These are phyloP conservation scores for Casaregolazyma lundiana DNA, from an alignment of 1,139 yeast genomes.

Conservation along the genomic window DNA sequence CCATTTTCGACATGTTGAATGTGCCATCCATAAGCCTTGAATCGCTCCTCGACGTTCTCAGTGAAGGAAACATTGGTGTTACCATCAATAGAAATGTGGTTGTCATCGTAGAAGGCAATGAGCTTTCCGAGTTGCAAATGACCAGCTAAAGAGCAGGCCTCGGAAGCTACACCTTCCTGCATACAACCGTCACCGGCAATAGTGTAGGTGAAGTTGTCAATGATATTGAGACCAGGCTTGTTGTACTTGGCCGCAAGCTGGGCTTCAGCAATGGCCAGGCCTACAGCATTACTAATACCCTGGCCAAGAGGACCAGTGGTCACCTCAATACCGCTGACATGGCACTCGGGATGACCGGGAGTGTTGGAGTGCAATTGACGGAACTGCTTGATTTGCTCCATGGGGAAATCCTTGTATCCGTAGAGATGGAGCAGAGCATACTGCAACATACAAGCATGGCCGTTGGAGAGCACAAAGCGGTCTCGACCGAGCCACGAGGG, in stretches of 20 bases:
- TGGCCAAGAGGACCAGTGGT: conserved; percentile 99
- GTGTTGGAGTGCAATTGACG: conserved; percentile 89
- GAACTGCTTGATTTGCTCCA: conserved; percentile 86
- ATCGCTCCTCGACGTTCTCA: conserved; percentile 84
- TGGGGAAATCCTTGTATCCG: conserved; percentile 66
- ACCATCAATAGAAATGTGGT: conserved; percentile 97
- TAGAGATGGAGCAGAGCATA: conserved; percentile 81
- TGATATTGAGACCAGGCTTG: conserved; percentile 65
- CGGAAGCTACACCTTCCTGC: conserved; percentile 97
- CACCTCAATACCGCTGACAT: conserved; percentile 85
- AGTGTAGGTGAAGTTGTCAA: conserved; percentile 71
- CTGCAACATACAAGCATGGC: conserved; percentile 92
- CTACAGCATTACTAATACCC: conserved; percentile 96
- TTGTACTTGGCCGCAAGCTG: conserved; percentile 92
- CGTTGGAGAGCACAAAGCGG: conserved; percentile 91
- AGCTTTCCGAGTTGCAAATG: conserved; percentile 92
- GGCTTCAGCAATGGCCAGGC: conserved; percentile 91
- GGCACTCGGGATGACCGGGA: conserved; percentile 93
- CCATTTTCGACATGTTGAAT: conserved; percentile 73
- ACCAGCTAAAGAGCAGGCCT: conserved; percentile 94
- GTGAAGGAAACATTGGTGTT: conserved; percentile 86
- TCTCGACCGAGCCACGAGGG: conserved; percentile 94
- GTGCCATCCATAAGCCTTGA: conserved; percentile 96
- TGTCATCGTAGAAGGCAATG: conserved; percentile 95
- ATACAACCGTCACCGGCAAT: conserved; percentile 98